Evolutionary conservation across 371 early-diverging fungal genomes (phyloP), one percentile per base, ranked within the genome.

Genomic region (Mortierella sp.): DNA sequence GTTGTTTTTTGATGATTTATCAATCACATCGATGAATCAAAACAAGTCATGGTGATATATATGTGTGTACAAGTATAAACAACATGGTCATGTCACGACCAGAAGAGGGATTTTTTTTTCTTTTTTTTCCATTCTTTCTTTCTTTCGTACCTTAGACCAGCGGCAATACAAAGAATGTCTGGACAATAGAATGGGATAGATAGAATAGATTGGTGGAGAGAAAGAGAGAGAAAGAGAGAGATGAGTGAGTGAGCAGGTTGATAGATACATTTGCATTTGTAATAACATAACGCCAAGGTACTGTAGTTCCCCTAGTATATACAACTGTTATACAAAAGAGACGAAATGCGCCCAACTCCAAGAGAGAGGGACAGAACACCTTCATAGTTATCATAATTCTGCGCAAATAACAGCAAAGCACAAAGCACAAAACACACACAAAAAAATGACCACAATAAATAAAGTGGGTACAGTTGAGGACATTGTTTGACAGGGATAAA

Each of bases 101-200:
- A 52, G 48, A 13, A n/a, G 6, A 45, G 45, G 4, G 38, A 28
- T 28, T 28, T 28, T 28, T 28, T 28, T 28, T 28, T 28, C 28
- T 28, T 28, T 28, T 28, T 28, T 28, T 28, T 28, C 2, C 28
- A 1, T 28, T 2, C 28, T 28, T 28, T 28, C 28, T 41, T 9
- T 43, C 32, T 53, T 74, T 9, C 40, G 11, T 66, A 78, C 79
- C 79, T 61, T 48, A 78, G 58, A 8, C 74, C 73, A 6, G 69
- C 70, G 19, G 79, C 70, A 13, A 78, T 69, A 41, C 79, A 78
- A 16, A 78, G 62, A 32, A 78, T 78, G 53, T 78, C 79, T 78
- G 68, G 38, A 15, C 36, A 58, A 16, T 16, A 43, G 5, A 33
- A 13, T 55, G 5, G n/a, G 57, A 57, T 33, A 58, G 58, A 8